Conservation (phyloP, 225 moss, liverwort and hornwort genomes). For the Climacium dendroides region DNA sequence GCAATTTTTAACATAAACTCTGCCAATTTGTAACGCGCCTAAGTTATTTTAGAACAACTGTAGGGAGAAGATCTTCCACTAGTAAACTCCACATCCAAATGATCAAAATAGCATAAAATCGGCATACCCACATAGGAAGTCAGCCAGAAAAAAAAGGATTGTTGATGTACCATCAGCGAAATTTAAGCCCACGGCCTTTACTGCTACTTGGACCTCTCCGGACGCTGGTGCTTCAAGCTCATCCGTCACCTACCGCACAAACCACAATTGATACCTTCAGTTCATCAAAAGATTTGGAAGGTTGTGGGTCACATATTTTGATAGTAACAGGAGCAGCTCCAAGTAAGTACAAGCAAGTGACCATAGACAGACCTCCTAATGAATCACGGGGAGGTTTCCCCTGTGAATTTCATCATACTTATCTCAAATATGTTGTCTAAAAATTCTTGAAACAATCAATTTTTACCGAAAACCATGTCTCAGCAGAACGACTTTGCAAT, state of each 20-base stretch:
- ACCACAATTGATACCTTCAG: not conserved
- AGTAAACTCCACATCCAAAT: not conserved
- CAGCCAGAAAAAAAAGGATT: not conserved
- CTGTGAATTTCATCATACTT: not conserved
- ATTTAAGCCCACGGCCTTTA: slow-evolving; percentile 43
- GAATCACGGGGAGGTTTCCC: not conserved
- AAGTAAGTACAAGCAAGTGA: not conserved
- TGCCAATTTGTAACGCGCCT: not conserved
- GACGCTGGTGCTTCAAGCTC: slow-evolving; percentile 22
- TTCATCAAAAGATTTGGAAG: not conserved
- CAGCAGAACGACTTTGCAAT: not conserved
- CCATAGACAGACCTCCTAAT: not conserved
- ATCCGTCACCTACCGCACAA: slow-evolving; percentile 7
- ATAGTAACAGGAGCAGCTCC: not conserved
- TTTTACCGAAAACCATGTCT: not conserved
- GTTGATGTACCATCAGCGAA: slow-evolving; percentile 29
- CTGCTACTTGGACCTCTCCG: slow-evolving; percentile 38
- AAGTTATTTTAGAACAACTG: not conserved
- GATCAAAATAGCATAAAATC: not conserved
- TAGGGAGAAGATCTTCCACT: not conserved
- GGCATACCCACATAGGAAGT: not conserved
- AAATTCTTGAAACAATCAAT: not conserved
- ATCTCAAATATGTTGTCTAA: not conserved
- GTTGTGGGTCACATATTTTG: too few relatives aligned
- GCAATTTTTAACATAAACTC: not conserved